Conservation (phyloP, 2,329 filamentous ascomycete genomes). For the Neopestalotiopsis sp. region DNA sequence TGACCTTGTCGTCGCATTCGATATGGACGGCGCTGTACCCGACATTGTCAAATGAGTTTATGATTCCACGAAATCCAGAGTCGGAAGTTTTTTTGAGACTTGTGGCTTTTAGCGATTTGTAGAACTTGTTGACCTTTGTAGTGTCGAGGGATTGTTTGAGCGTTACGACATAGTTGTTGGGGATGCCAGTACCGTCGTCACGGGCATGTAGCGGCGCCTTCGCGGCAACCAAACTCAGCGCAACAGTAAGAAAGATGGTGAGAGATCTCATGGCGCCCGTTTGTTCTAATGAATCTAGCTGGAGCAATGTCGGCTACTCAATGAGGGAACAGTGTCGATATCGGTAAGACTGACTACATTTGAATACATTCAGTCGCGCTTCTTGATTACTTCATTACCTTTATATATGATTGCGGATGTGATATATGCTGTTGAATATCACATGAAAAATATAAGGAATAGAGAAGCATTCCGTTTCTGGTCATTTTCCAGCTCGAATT, state of each 20-base stretch:
- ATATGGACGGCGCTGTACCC: constrained; percentile 31
- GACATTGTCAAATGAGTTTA: constrained; percentile 27
- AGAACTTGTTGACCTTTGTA: constrained; percentile 23
- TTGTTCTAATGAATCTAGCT: background rate
- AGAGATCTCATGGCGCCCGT: constrained; percentile 21
- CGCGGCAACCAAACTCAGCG: constrained; percentile 22
- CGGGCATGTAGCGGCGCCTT: constrained; percentile 27
- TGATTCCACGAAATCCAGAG: constrained; percentile 24
- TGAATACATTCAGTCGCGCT: too few relatives aligned
- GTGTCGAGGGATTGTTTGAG: constrained; percentile 25
- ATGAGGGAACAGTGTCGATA: too few relatives aligned
- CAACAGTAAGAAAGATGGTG: constrained; percentile 18
- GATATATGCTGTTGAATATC: too few relatives aligned
- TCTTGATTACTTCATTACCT: too few relatives aligned
- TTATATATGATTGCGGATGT: too few relatives aligned
- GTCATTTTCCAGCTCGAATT: too few relatives aligned
- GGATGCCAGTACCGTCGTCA: constrained; percentile 23
- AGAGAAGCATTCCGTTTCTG: too few relatives aligned
- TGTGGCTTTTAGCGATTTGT: constrained; percentile 22
- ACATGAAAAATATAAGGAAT: too few relatives aligned
- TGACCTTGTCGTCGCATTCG: constrained; percentile 28
- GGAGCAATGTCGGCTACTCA: too few relatives aligned
- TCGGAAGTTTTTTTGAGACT: constrained; percentile 14
- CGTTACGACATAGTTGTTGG: constrained; percentile 32
- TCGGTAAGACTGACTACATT: too few relatives aligned